Evolutionary conservation across 441 rosid species (phyloP), one percentile per base, ranked within the genome.

Genomic region (Syzygium syzygioides): DNA sequence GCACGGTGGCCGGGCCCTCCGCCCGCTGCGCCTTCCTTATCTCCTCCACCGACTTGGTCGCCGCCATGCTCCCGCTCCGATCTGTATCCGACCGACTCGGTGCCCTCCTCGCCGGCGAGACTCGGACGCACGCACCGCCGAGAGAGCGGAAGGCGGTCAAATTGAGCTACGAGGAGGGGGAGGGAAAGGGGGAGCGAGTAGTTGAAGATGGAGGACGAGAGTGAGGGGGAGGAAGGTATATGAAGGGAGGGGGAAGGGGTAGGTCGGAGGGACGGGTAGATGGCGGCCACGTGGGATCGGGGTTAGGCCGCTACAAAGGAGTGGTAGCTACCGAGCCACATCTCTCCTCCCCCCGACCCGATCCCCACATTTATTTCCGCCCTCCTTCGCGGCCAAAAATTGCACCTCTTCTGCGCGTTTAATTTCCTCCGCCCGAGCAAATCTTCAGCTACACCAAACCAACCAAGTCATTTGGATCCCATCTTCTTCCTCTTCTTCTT

Each of bases 11-110:
- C 2, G 94, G 94, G 23, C 95, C 94, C 28, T 89, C 26, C 0
- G 95, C 94, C 18, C 94, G 62, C 88, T 92, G 95, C 1, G 93
- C 94, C 25, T 89, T 90, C 55, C 94, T 91, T 87, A 94, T 91
- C 86, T 93, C 91, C 66, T 91, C 93, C 15, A 93, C 79, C 14
- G 87, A 28, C 41, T 85, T 80, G 71, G 86, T 87, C 0, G 89
- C 55, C 10, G 86, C 60, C 60, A 71, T 79, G 56, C 48, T 71
- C 8, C 28, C 4, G 15, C 50, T 71, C 80, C 28, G 79, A 5
- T 68, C 14, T 3, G 20, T 34, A 41, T 68, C 48, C 48, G 25
- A 20, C 17, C 76, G 9, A 18, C 34, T 17, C 19, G 15, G 32
- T 6, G 28, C 14, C 2, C 68, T 17, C 0, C 41, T 66, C 41